Evolutionary conservation across 202 grass and related monocot genomes (phyloP).

Genomic region (Setaria viridis): DNA sequence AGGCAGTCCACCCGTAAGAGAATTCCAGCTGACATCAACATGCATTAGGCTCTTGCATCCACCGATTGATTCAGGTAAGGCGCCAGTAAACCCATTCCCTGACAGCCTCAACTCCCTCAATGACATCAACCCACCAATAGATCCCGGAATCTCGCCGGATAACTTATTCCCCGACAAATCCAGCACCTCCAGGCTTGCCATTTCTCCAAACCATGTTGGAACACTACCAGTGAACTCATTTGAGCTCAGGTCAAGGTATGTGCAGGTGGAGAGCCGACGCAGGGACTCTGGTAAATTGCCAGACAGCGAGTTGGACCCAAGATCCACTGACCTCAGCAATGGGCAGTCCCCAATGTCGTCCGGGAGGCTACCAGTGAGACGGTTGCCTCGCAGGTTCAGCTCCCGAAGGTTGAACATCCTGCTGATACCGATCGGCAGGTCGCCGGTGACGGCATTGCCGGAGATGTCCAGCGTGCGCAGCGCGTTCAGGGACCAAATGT

Average conservation of each 20-base stretch:
- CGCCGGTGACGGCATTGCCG: conserved; percentile 65
- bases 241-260: conserved; percentile 75
- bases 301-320: conserved; percentile 72
- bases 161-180: conserved; percentile 85
- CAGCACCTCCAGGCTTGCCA: conserved; percentile 68
- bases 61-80: conserved; percentile 67
- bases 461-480: conserved; percentile 86
- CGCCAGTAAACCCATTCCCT: conserved; percentile 82
- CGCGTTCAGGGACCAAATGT: conserved; percentile 84
- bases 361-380: conserved; percentile 69
- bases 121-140: conserved; percentile 69
- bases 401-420: conserved; percentile 86
- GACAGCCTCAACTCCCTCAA: conserved; percentile 78
- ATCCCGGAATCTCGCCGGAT: conserved; percentile 74
- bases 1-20: conserved; percentile 74
- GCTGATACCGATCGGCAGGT: conserved; percentile 80
- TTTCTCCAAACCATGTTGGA: conserved; percentile 87
- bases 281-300: conserved; percentile 77
- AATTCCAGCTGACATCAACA: conserved; percentile 86
- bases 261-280: conserved; percentile 82
- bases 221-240: conserved; percentile 77
- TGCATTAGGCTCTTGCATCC: conserved; percentile 73
- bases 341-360: conserved; percentile 88
- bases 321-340: conserved; percentile 80
- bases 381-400: conserved; percentile 71